A percentile compares a stretch with the other conserved stretches of the same genome.
phyloP scores from a whole-genome alignment of 371 early-diverging fungal genomes.

The Cokeromyces recurvatus region DNA sequence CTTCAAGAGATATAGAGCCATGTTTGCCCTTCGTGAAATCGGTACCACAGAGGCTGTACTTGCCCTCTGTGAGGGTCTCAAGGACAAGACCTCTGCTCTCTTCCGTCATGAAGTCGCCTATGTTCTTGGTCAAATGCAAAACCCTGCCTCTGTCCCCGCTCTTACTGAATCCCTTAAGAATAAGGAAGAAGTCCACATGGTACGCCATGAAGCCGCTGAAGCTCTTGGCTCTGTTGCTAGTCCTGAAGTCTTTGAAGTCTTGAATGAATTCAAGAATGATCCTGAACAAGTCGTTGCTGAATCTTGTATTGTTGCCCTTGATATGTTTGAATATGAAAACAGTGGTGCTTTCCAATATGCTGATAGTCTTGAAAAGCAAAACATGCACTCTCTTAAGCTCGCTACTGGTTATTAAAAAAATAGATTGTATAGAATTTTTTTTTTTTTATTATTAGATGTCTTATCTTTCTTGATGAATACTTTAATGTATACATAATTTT shows the following conservation, averaged over 20 bases:
- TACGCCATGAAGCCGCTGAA: constrained; percentile 99
- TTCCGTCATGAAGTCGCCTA: constrained; percentile 93
- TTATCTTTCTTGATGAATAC: too few relatives aligned
- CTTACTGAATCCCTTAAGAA: constrained; percentile 70
- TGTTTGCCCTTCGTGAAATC: constrained; percentile 96
- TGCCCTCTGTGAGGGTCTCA: constrained; percentile 84
- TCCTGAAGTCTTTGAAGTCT: constrained; percentile 74
- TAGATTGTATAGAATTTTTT: too few relatives aligned
- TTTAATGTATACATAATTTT: too few relatives aligned
- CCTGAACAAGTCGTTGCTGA: constrained; percentile 90
- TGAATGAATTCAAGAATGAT: constrained; percentile 73
- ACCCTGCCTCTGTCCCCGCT: constrained; percentile 82
- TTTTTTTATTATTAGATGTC: too few relatives aligned
- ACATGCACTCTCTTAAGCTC: constrained; percentile 31
- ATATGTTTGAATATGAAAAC: constrained; percentile 93
- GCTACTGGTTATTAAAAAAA: constrained; percentile 2
- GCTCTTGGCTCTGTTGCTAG: constrained; percentile 98
- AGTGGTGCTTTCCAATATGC: constrained; percentile 68
- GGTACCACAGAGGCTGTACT: constrained; percentile 82
- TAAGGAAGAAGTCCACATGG: constrained; percentile 88
- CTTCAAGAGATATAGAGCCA: constrained; percentile 95
- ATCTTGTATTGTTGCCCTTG: constrained; percentile 94
- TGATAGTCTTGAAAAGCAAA: constrained; percentile 42
- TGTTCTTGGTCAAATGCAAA: constrained; percentile 98
- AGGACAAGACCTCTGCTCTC: constrained; percentile 51